These are phyloP conservation scores for Aegilops umbellulata DNA, from an alignment of 176 grass and related monocot species.

Conservation along the genomic window DNA sequence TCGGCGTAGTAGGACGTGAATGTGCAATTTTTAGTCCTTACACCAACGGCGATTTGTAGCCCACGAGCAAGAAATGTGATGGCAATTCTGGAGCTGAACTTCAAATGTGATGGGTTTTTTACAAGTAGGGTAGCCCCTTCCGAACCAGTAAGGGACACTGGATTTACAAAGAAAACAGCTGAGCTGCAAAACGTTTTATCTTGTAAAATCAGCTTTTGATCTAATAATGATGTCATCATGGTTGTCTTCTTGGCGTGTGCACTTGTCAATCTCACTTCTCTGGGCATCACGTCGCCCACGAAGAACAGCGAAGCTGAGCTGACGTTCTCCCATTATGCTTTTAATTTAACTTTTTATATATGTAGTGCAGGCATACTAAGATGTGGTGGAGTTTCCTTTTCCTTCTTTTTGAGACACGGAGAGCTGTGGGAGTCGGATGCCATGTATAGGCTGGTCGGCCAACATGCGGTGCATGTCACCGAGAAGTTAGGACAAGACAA, in stretches of 20 bases:
- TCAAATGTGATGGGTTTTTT: no score
- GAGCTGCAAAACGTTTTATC: neutral
- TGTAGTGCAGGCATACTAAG: no score
- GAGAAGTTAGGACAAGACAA: neutral
- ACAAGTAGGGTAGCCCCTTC: no score
- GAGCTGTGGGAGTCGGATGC: neutral
- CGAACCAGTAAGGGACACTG: no score
- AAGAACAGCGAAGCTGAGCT: neutral
- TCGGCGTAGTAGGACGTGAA: no score
- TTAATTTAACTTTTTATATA: neutral
- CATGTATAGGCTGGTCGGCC: no score
- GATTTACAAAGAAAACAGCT: no score
- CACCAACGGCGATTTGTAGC: no score
- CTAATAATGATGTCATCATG: neutral
- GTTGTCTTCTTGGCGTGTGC: neutral
- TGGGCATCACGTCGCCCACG: neutral
- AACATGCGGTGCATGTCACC: neutral
- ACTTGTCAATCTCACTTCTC: neutral
- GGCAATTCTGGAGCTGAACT: no score
- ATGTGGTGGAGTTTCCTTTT: no score
- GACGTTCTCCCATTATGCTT: neutral
- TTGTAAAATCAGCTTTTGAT: neutral
- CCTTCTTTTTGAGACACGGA: neutral
- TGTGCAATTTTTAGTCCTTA: no score
- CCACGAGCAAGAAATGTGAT: no score